These are phyloP conservation scores for Cystobasidiaceae sp. DNA, from an alignment of 1,284 basidiomycete genomes.

Conservation along the genomic window DNA sequence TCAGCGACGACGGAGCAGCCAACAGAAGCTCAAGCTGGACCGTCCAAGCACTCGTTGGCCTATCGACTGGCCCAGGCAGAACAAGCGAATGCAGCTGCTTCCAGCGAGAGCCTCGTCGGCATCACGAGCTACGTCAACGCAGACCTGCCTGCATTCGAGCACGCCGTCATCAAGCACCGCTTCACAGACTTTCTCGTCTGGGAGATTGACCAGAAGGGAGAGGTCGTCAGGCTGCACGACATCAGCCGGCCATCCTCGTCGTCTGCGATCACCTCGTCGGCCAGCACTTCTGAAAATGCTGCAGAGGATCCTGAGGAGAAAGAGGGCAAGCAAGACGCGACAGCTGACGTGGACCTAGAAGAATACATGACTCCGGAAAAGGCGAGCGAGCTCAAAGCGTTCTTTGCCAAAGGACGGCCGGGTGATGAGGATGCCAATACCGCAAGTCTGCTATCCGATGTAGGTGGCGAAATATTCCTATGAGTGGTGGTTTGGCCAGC, in stretches of 20 bases:
- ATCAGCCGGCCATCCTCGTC: constrained; percentile 58
- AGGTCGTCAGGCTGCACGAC: constrained; percentile 70
- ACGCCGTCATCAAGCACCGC: constrained; percentile 83
- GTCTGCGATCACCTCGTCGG: neutral
- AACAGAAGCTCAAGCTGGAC: neutral
- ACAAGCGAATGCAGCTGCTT: neutral
- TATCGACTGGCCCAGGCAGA: constrained; percentile 5
- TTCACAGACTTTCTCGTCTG: constrained; percentile 92
- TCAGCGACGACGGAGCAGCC: neutral
- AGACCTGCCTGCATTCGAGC: constrained; percentile 63
- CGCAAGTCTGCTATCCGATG: constrained; percentile 5
- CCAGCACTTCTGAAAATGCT: constrained; percentile 4
- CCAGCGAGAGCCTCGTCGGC: constrained; percentile 71
- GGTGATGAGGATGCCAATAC: neutral
- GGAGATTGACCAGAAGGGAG: constrained; percentile 73
- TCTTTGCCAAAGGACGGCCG: neutral
- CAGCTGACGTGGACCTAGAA: neutral
- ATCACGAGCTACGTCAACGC: constrained; percentile 79
- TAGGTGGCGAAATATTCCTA: neutral
- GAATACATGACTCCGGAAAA: constrained; percentile 5
- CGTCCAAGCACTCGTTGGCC: constrained; percentile 10
- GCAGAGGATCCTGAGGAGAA: neutral
- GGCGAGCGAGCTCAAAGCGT: neutral
- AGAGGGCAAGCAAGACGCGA: neutral
- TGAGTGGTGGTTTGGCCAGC: neutral